Evolutionary conservation across 176 grass and related monocot species (phyloP).

Genomic region (Triticum urartu): DNA sequence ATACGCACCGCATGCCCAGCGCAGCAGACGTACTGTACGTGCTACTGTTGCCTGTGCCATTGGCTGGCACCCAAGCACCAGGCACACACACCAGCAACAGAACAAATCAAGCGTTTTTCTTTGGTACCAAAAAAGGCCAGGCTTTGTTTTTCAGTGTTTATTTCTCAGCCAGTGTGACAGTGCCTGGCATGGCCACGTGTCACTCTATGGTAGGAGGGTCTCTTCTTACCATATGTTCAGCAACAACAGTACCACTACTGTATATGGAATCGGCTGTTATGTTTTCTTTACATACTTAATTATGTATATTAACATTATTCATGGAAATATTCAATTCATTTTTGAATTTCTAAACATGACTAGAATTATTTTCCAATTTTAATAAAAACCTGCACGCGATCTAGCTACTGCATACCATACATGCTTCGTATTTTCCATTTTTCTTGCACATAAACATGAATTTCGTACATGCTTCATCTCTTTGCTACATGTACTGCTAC

Average conservation of each 20-base stretch:
- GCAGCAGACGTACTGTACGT: not conserved
- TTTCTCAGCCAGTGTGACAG: not conserved
- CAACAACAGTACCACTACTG: not conserved
- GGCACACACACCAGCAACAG: not conserved
- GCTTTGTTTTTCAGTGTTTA: not conserved
- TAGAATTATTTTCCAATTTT: not conserved
- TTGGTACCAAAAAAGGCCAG: not conserved
- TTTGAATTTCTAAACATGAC: not conserved
- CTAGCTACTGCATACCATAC: not conserved
- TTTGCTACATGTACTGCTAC: not conserved
- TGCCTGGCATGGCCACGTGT: conserved; percentile 31
- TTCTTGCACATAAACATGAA: not conserved
- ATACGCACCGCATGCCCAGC: conserved; percentile 21
- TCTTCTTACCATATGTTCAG: not conserved
- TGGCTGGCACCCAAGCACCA: not conserved
- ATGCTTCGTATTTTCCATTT: not conserved
- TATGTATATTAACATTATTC: not conserved
- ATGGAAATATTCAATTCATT: no score
- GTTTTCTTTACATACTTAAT: not conserved
- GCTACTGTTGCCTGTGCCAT: conserved; percentile 15
- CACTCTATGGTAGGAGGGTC: not conserved
- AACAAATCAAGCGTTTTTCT: not conserved
- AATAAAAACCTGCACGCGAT: not conserved
- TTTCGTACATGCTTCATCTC: not conserved
- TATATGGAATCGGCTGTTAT: not conserved